Base-by-base conservation (phyloP, 352 stramenopile species). In the Pythium coloratum region DNA sequence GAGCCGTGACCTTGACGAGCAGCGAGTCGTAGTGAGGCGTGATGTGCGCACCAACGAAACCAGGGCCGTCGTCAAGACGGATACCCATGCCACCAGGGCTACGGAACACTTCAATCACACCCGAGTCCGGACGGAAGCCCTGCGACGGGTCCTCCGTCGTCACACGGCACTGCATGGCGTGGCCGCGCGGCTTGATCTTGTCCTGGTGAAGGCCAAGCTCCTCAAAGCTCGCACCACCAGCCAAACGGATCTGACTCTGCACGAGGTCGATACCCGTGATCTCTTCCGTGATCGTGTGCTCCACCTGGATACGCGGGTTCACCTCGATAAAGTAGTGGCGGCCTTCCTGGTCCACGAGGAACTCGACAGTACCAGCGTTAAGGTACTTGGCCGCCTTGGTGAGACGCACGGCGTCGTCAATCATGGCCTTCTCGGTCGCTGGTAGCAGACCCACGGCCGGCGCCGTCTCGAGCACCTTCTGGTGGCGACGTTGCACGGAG, bases 311-410 rank as follows among this genome's bases (percentile, higher is more conserved):
- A 59, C 97, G 93, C 16, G 97, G 96, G 79, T 99, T 99, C 66
- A 99, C 96, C 86, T 99, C 97, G 64, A 99, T 99, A 73, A 99
- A 99, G 83, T 98, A 98, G 81, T 97, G 88, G 40, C 84, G 80
- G 20, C 81, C 72, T 71, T 89, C 49, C 72, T 98, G 88, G 76
- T 99, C 97, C 57, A 99, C 86, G 2, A 99, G 82, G 72, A 99
- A 99, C 83, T 99, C 97, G 28, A 99, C 96, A 9, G 97, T 99
- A 62, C 97, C 97, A 13, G 97, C 97, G 77, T 98, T 98, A 32
- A 95, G 76, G 78, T 99, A 99, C 54, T 97, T 96, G 36, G 92
- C 92, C 16, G 89, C 87, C 59, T 82, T 86, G 9, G 95, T 92
- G 46, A 99, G 87, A 14, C 84, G 80, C 56, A 98, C 82, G 2